Percentiles rank a stretch among this genome's conserved stretches.
phyloP scores from a whole-genome alignment of 108 stramenopile genomes.

The Nannochloropsis granulata region DNA sequence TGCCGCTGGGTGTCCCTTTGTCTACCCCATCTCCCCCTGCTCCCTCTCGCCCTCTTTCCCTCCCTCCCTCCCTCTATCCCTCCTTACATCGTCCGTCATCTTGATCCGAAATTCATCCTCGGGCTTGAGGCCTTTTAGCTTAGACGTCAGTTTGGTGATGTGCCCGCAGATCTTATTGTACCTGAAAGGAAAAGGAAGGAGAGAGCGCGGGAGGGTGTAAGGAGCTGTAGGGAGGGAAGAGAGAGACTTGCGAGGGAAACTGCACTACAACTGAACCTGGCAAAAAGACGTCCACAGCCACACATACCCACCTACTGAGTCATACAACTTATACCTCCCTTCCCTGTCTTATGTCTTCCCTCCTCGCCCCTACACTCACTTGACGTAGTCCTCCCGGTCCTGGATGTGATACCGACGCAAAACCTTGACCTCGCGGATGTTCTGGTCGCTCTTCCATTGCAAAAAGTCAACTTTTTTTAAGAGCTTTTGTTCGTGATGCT shows the following conservation, averaged over 20 bases:
- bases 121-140: conserved; percentile 56
- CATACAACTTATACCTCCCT: background rate
- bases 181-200: conserved; percentile 42
- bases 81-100: conserved; percentile 54
- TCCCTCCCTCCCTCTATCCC: background rate
- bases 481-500: conserved; percentile 95
- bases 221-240: no score
- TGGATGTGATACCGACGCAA: conserved; percentile 85
- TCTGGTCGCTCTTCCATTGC: conserved; percentile 89
- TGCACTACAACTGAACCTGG: no score
- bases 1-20: no score
- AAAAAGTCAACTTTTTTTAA: conserved; percentile 92
- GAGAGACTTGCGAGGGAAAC: no score
- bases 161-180: conserved; percentile 30
- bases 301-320: background rate
- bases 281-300: background rate
- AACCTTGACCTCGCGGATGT: conserved; percentile 80
- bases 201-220: background rate
- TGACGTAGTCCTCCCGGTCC: conserved; percentile 83
- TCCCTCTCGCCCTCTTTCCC: background rate
- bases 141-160: conserved; percentile 70
- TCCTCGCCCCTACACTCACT: conserved; percentile 3
- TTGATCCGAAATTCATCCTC: conserved; percentile 86
- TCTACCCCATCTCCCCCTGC: background rate
- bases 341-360: background rate